A percentile compares a stretch with the other conserved stretches of the same genome.
Evolutionary conservation across 495 filamentous ascomycete species (phyloP).

Genomic region (Aspergillus wentii): DNA sequence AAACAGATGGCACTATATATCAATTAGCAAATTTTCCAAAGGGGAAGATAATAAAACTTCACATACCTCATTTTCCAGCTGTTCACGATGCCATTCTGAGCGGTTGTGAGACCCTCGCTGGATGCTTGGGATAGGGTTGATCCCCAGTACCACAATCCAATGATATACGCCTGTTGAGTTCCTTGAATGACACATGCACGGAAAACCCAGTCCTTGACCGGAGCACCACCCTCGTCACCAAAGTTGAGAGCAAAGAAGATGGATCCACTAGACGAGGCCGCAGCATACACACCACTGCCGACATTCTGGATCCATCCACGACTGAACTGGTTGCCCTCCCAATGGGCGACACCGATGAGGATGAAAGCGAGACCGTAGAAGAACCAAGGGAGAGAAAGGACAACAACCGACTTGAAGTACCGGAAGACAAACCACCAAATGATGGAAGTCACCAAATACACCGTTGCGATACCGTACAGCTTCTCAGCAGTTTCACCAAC

Average conservation of each 20-base stretch:
- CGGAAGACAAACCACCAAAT: slow-evolving; percentile 66
- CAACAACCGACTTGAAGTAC: slow-evolving; percentile 54
- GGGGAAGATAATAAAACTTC: no score
- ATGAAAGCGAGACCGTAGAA: slow-evolving; percentile 64
- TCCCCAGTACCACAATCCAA: slow-evolving; percentile 50
- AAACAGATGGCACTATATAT: slow-evolving; percentile 33
- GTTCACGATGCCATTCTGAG: slow-evolving; percentile 31
- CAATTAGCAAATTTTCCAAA: slow-evolving; percentile 10
- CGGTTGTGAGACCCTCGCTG: slow-evolving; percentile 26
- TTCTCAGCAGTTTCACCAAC: slow-evolving; percentile 56
- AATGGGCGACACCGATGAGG: slow-evolving; percentile 61
- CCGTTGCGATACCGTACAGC: slow-evolving; percentile 61
- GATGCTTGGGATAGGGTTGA: slow-evolving; percentile 34
- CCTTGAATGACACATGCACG: slow-evolving; percentile 48
- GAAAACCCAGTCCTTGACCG: slow-evolving; percentile 48
- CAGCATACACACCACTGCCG: slow-evolving; percentile 41
- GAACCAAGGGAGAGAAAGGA: slow-evolving; percentile 56
- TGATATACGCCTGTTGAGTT: slow-evolving; percentile 46
- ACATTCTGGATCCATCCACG: slow-evolving; percentile 49
- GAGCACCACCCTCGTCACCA: slow-evolving; percentile 45
- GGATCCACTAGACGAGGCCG: slow-evolving; percentile 44
- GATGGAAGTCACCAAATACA: slow-evolving; percentile 58
- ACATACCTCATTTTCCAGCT: slow-evolving; percentile 46
- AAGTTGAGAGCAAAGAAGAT: slow-evolving; percentile 51
- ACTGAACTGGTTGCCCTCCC: slow-evolving; percentile 33